Evolutionary conservation across 192 early-diverging fungal genomes (phyloP).

Genomic region (Phlyctochytrium bullatum): DNA sequence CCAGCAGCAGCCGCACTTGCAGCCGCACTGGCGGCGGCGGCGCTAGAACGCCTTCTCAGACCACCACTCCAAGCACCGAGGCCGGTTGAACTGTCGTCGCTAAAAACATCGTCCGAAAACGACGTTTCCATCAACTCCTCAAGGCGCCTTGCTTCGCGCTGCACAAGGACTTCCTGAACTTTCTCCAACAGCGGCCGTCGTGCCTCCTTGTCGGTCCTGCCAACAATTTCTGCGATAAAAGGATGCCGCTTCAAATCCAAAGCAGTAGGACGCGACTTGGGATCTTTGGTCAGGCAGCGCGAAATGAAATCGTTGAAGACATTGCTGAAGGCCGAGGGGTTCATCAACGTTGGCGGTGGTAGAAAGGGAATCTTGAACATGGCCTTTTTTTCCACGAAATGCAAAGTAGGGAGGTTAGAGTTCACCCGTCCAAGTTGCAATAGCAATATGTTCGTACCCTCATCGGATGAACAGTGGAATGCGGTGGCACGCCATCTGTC

Average conservation of each 20-base stretch:
- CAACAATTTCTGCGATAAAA: conserved; percentile 25
- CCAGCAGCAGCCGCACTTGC: no score
- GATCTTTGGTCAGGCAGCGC: conserved; percentile 40
- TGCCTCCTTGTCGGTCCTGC: conserved; percentile 1
- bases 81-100: no score
- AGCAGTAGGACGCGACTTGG: conserved; percentile 29
- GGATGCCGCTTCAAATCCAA: conserved; percentile 33
- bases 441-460: conserved; percentile 28
- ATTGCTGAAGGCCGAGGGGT: conserved; percentile 9
- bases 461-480: conserved; percentile 39
- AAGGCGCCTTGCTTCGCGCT: background rate
- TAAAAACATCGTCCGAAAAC: background rate
- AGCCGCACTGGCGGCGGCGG: background rate
- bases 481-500: conserved; percentile 56
- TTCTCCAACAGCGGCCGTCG: conserved; percentile 25
- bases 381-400: conserved; percentile 23
- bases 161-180: conserved; percentile 4
- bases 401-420: background rate
- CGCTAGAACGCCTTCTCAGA: background rate
- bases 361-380: conserved; percentile 50
- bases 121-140: background rate
- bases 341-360: conserved; percentile 34
- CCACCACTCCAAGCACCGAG: background rate
- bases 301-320: conserved; percentile 37
- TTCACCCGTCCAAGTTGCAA: background rate